Evolutionary conservation across 2,329 filamentous ascomycete genomes (phyloP), one percentile per base, ranked within the genome.

Genomic region (Dactylellina leptospora): DNA sequence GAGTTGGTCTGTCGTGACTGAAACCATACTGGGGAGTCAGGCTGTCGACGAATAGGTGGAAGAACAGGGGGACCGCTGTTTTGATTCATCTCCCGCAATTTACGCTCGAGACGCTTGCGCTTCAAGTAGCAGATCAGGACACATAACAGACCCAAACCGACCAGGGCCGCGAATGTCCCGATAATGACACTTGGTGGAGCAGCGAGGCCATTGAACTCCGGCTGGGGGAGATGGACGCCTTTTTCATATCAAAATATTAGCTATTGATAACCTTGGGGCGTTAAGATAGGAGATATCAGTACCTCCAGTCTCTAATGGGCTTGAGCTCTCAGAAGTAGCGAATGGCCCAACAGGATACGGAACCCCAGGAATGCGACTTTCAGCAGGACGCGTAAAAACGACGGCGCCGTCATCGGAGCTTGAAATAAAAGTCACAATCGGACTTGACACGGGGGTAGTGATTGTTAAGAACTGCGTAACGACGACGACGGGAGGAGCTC

Each of bases 291-390:
- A 20, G 13, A 53, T 27, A 11, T n/a, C 10, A 51, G 45, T 38
- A 69, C 64, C 64, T 22, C 64, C 64, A 9, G 64, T 70, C 27
- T 70, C 56, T n/a, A 70, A 36, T 2, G 64, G 64, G 10, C 64
- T 70, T 1, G 27, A 1, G 2, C 56, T 42, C n/a, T 61, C 40
- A 20, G 64, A 50, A 8, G 63, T 69, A 1, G 28, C 23, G 10
- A 50, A 36, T 9, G 56, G 56, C 1, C 56, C 55, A 50, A 36
- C 50, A 4, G 50, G 56, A n/a, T 42, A 70, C 1, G 56, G 56
- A 13, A 61, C 9, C 1, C 40, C 48, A 0, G 40, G 18, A 2
- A 56, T 55, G 25, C 48, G 56, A 20, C 8, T 55, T 23, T 70
- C 64, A 6, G 30, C 0, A 18, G 64, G 36, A 20, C 42, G 42